These are phyloP conservation scores for Kodamaea suecica DNA, from an alignment of 1,139 yeast species.

Conservation along the genomic window DNA sequence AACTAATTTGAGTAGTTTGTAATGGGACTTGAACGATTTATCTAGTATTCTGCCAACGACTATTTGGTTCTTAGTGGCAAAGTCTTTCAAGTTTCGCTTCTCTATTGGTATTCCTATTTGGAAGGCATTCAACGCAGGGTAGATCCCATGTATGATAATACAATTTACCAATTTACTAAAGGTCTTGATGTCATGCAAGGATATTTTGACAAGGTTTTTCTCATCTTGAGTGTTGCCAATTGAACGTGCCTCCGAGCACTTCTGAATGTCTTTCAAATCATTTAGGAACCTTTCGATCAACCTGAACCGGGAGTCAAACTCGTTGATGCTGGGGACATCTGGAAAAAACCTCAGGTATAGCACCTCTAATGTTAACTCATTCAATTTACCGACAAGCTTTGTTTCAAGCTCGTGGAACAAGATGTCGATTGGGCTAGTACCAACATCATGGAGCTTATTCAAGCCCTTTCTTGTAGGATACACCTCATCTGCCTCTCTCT, in stretches of 20 bases:
- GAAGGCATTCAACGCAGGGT: constrained; percentile 53
- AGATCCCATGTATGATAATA: constrained; percentile 68
- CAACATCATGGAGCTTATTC: constrained; percentile 30
- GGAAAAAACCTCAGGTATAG: constrained; percentile 12
- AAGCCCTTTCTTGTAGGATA: constrained; percentile 37
- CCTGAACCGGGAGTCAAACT: constrained; percentile 16
- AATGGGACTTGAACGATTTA: constrained; percentile 5
- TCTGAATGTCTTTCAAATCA: constrained; percentile 35
- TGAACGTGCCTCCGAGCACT: constrained; percentile 23
- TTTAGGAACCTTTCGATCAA: constrained; percentile 31
- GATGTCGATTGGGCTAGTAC: constrained; percentile 35
- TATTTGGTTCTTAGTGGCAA: constrained; percentile 26
- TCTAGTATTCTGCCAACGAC: constrained; percentile 18
- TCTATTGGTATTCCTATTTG: constrained; percentile 66
- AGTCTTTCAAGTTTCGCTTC: constrained; percentile 52
- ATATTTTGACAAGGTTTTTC: constrained; percentile 57
- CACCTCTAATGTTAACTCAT: constrained; percentile 21
- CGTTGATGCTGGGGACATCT: neutral
- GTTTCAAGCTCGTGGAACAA: constrained; percentile 32
- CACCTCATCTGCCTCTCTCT: constrained; percentile 33
- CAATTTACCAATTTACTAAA: constrained; percentile 63
- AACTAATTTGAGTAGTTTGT: constrained; percentile 30
- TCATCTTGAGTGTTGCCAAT: no score
- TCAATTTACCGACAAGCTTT: constrained; percentile 25
- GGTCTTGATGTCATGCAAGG: constrained; percentile 78